A percentile compares a stretch with the other conserved stretches of the same genome.
Conservation (phyloP, 306 rosid genomes). For the Casuarina cunninghamiana region DNA sequence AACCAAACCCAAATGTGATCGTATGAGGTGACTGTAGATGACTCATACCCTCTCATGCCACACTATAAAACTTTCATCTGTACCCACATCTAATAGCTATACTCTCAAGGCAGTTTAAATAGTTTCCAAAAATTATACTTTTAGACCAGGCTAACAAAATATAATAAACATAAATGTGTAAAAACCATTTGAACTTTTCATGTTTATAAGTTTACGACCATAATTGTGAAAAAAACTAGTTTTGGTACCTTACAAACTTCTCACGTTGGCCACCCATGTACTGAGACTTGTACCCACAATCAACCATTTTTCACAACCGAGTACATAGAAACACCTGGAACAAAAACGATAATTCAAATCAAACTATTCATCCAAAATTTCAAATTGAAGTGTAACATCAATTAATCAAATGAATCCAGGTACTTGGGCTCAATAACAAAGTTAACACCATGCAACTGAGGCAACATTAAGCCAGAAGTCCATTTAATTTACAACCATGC, state of each 20-base stretch:
- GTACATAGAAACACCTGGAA: slow-evolving; percentile 47
- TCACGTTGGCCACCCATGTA: slow-evolving; percentile 79
- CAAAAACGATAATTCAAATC: slow-evolving; percentile 19
- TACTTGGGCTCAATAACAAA: neutral
- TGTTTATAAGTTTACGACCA: slow-evolving; percentile 22
- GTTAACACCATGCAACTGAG: neutral
- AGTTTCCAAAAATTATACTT: neutral
- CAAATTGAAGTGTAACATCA: neutral
- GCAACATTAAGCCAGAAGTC: neutral
- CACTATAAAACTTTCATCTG: neutral
- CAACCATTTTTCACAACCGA: slow-evolving; percentile 61
- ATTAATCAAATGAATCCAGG: neutral
- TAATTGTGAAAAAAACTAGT: slow-evolving; percentile 24
- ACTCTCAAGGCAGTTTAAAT: neutral
- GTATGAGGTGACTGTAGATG: neutral
- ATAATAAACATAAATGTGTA: slow-evolving; percentile 14
- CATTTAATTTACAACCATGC: neutral
- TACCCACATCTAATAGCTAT: neutral
- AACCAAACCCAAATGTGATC: neutral
- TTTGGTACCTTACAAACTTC: slow-evolving; percentile 66
- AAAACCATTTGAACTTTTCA: slow-evolving; percentile 27
- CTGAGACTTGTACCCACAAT: slow-evolving; percentile 65
- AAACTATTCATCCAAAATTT: neutral
- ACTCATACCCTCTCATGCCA: neutral
- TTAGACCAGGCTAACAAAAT: neutral